Conservation (phyloP, 2,329 filamentous ascomycete species). For the Penicillium sp. region DNA sequence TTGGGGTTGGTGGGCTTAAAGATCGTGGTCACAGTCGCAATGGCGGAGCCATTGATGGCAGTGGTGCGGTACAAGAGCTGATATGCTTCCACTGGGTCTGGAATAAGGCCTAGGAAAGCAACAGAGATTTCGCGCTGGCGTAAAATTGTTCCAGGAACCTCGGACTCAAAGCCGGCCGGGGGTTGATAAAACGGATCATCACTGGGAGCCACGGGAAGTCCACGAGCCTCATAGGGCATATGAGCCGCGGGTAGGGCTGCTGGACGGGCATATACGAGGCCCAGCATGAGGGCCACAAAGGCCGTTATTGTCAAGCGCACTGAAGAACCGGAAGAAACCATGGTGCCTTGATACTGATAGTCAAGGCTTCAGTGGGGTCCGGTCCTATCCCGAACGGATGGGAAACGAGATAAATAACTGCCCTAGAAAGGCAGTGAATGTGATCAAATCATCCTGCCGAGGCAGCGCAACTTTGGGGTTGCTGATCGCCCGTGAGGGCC, state of each 20-base stretch:
- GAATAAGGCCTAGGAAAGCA: conserved; percentile 24
- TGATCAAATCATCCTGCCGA: conserved; percentile 10
- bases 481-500: conserved; percentile 5
- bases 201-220: conserved; percentile 10
- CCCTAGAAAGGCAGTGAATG: conserved; percentile 4
- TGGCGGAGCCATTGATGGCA: conserved; percentile 38
- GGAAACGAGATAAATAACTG: conserved; percentile 13
- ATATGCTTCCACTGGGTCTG: conserved; percentile 26
- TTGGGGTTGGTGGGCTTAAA: conserved; percentile 34
- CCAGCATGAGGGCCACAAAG: conserved; percentile 12
- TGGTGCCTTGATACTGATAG: neutral
- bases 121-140: conserved; percentile 20
- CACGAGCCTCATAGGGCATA: neutral
- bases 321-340: conserved; percentile 7
- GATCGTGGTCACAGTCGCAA: conserved; percentile 43
- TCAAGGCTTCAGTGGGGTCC: neutral
- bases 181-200: conserved; percentile 30
- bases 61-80: conserved; percentile 47
- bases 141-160: conserved; percentile 25
- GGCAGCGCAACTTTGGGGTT: conserved; percentile 6
- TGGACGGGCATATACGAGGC: conserved; percentile 10
- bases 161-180: conserved; percentile 23
- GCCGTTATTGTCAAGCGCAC: conserved; percentile 8
- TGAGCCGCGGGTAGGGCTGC: neutral
- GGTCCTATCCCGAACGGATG: neutral